These are phyloP conservation scores for Graphiopsis chlorocephala DNA, from an alignment of 2,329 filamentous ascomycete genomes.

Conservation along the genomic window DNA sequence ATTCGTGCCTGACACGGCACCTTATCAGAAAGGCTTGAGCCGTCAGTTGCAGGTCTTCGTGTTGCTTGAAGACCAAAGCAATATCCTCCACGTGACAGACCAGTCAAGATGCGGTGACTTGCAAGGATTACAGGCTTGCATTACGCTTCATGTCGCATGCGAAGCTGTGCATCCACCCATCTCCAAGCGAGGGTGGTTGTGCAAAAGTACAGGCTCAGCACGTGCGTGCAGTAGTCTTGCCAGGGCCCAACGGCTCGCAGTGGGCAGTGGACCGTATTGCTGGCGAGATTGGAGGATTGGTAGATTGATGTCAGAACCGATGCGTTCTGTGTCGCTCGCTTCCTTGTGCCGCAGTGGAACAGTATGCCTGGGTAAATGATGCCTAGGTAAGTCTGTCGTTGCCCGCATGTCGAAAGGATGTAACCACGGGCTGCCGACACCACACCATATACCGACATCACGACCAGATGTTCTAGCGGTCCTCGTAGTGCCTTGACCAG, in stretches of 20 bases:
- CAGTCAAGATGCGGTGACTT: not conserved
- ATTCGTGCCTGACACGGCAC: not conserved
- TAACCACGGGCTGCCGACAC: not conserved
- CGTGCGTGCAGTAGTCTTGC: not conserved
- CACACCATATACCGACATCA: not conserved
- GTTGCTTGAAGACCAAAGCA: not conserved
- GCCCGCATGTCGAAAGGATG: not conserved
- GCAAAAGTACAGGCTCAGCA: not conserved
- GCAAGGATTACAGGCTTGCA: not conserved
- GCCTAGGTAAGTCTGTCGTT: not conserved
- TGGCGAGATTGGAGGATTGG: not conserved
- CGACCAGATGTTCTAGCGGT: not conserved
- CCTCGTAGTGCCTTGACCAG: not conserved
- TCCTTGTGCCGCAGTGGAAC: not conserved
- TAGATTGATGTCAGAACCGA: not conserved
- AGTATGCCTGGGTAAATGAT: not conserved
- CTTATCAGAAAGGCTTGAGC: not conserved
- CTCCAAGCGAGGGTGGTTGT: not conserved
- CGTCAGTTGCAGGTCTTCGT: not conserved
- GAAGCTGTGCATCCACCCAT: too few species aligned
- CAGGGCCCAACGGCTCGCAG: not conserved
- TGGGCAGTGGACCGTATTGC: not conserved
- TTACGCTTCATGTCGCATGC: not conserved
- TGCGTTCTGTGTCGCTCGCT: not conserved
- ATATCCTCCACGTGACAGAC: too few species aligned